These are phyloP conservation scores for Pythium guiyangense DNA, from an alignment of 352 stramenopile species.

Conservation along the genomic window DNA sequence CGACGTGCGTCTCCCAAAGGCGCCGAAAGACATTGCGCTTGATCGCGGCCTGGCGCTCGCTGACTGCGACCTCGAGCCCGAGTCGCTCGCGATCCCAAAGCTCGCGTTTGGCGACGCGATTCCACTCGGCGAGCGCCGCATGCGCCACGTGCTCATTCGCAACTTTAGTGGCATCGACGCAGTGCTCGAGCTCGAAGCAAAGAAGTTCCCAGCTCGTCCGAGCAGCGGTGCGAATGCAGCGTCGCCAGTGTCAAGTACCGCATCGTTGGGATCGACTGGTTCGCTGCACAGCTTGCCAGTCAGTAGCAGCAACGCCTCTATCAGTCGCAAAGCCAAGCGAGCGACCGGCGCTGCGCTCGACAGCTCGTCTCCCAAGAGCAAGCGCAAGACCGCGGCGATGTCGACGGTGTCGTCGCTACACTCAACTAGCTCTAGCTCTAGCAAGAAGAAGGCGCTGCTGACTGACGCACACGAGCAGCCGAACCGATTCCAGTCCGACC, in stretches of 20 bases:
- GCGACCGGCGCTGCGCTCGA: too few species aligned
- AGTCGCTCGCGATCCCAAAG: constrained; percentile 38
- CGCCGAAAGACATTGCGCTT: constrained; percentile 33
- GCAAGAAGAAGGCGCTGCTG: constrained; percentile 33
- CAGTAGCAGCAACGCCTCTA: not conserved
- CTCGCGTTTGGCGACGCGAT: constrained; percentile 62
- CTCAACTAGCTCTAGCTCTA: not conserved
- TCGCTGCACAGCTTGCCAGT: not conserved
- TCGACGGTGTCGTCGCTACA: not conserved
- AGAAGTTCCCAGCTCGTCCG: constrained; percentile 32
- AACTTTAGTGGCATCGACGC: constrained; percentile 79
- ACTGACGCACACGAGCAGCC: constrained; percentile 34
- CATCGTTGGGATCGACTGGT: too few species aligned
- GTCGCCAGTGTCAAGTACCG: not conserved
- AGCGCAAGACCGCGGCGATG: not conserved
- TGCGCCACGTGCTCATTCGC: constrained; percentile 51
- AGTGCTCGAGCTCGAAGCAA: constrained; percentile 49
- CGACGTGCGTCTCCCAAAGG: constrained; percentile 17
- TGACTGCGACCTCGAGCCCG: constrained; percentile 44
- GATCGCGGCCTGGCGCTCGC: constrained; percentile 32
- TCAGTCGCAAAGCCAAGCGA: not conserved
- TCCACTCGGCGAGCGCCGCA: constrained; percentile 45
- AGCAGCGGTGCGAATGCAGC: not conserved
- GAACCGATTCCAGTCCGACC: constrained; percentile 53
- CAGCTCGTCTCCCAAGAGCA: not conserved